Evolutionary conservation across 1,284 basidiomycete genomes (phyloP).

Genomic region (Testicularia cyperi): DNA sequence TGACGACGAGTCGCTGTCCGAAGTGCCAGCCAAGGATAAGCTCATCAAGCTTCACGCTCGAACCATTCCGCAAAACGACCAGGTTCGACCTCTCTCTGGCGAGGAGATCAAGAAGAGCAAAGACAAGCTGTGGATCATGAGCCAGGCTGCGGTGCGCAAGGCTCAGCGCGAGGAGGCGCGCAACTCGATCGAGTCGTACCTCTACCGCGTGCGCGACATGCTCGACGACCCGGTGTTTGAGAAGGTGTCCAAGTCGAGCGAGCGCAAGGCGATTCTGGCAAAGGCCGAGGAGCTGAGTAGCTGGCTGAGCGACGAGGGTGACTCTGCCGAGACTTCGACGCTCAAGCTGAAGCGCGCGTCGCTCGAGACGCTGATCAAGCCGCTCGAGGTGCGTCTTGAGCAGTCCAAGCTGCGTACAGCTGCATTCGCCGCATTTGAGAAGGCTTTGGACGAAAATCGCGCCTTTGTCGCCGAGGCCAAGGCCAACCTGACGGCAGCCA

Average conservation of each 20-base stretch:
- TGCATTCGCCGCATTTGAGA: slow-evolving; percentile 69
- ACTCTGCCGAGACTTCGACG: slow-evolving; percentile 68
- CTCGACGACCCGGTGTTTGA: slow-evolving; percentile 70
- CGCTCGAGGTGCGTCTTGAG: slow-evolving; percentile 79
- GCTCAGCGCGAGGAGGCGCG: slow-evolving; percentile 81
- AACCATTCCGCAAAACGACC: slow-evolving; percentile 24
- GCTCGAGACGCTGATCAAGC: slow-evolving; percentile 79
- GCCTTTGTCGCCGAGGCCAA: slow-evolving; percentile 79
- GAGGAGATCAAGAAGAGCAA: slow-evolving; percentile 46
- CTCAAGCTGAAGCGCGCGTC: slow-evolving; percentile 62
- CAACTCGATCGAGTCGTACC: slow-evolving; percentile 86
- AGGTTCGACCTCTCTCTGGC: slow-evolving; percentile 38
- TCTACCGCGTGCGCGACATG: slow-evolving; percentile 85
- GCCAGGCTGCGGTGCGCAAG: slow-evolving; percentile 75
- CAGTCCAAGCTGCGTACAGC: slow-evolving; percentile 76
- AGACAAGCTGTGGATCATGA: slow-evolving; percentile 63
- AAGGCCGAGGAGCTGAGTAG: slow-evolving; percentile 72
- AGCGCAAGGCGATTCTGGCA: slow-evolving; percentile 70
- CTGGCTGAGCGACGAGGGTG: slow-evolving; percentile 86
- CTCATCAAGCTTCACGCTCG: slow-evolving; percentile 35
- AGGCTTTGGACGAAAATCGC: slow-evolving; percentile 67
- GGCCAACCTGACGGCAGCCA: slow-evolving; percentile 66
- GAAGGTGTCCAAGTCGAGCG: slow-evolving; percentile 74
- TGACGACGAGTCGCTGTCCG: slow-evolving; percentile 11
- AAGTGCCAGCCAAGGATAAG: slow-evolving; percentile 37